phyloP scores from a whole-genome alignment of 208 protist species.

The Strigomonas culicis region DNA sequence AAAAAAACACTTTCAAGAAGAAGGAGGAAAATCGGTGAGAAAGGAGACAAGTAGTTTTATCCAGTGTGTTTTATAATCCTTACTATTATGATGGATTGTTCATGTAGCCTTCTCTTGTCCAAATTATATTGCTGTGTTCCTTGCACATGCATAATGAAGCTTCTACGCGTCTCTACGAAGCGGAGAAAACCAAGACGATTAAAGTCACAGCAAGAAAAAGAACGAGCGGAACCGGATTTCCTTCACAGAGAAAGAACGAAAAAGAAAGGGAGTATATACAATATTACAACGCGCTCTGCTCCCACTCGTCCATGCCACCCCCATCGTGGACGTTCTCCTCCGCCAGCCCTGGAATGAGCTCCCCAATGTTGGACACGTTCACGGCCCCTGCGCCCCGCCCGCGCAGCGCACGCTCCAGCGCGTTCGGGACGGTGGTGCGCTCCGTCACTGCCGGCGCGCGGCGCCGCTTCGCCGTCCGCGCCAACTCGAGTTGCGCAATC shows the following conservation, averaged over 20 bases:
- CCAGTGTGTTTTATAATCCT: no score
- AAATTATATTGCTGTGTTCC: no score
- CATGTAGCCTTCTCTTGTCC: no score
- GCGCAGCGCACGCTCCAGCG: constrained; percentile 61
- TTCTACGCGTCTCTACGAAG: no score
- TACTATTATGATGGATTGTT: no score
- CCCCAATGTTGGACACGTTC: constrained; percentile 68
- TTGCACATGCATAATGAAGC: no score
- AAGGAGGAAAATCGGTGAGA: neutral
- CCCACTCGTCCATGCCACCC: neutral
- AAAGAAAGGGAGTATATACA: neutral
- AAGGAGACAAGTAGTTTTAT: constrained; percentile 7
- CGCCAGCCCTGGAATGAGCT: constrained; percentile 70
- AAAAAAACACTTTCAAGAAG: constrained; percentile 2
- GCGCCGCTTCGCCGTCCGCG: constrained; percentile 41
- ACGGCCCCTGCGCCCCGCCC: constrained; percentile 46
- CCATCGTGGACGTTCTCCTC: constrained; percentile 31
- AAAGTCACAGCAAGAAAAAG: neutral
- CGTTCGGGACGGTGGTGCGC: constrained; percentile 25
- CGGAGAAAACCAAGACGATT: constrained; percentile 2
- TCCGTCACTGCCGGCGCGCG: constrained; percentile 35
- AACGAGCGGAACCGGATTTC: constrained; percentile 6
- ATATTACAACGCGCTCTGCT: constrained; percentile 57
- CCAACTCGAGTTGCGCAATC: constrained; percentile 53
- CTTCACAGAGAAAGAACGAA: neutral